Evolutionary conservation across 177 flowering plant genomes (phyloP).

Genomic region (Vitis hybrid): DNA sequence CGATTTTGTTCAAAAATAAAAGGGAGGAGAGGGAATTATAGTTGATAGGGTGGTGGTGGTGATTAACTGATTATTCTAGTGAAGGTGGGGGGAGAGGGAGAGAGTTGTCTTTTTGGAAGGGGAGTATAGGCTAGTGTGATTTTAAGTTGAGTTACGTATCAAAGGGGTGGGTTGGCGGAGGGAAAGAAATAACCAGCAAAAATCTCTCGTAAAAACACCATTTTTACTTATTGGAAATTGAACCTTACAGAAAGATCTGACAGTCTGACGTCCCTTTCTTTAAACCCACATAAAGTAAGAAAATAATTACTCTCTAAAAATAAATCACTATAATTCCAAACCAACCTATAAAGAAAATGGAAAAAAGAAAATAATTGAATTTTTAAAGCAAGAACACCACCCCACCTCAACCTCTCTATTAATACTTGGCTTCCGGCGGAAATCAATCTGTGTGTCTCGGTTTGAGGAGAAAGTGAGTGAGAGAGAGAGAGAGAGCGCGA

Average conservation of each 20-base stretch:
- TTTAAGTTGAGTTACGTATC: too few relatives aligned
- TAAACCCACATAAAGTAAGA: slow-evolving; percentile 13
- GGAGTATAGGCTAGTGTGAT: too few relatives aligned
- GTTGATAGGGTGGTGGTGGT: too few relatives aligned
- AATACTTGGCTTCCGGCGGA: slow-evolving; percentile 11
- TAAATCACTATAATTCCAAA: background rate
- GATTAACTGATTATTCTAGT: too few relatives aligned
- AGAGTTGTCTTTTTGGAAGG: too few relatives aligned
- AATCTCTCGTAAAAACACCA: slow-evolving; percentile 7
- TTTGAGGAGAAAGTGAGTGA: background rate
- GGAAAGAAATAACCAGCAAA: background rate
- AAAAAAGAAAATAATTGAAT: background rate
- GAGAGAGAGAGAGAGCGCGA: background rate
- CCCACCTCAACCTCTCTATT: slow-evolving; percentile 19
- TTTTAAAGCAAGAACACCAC: background rate
- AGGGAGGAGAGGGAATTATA: too few relatives aligned
- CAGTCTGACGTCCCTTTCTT: slow-evolving; percentile 19
- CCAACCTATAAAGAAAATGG: background rate
- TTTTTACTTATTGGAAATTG: slow-evolving; percentile 24
- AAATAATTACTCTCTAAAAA: background rate
- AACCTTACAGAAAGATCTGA: slow-evolving; percentile 15
- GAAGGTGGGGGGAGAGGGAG: too few relatives aligned
- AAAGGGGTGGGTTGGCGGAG: background rate
- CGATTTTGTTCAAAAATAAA: too few relatives aligned
- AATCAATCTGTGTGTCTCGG: slow-evolving; percentile 8